Evolutionary conservation across 768 basidiomycete species (phyloP).

Genomic region (Tricholoma flavovirens): DNA sequence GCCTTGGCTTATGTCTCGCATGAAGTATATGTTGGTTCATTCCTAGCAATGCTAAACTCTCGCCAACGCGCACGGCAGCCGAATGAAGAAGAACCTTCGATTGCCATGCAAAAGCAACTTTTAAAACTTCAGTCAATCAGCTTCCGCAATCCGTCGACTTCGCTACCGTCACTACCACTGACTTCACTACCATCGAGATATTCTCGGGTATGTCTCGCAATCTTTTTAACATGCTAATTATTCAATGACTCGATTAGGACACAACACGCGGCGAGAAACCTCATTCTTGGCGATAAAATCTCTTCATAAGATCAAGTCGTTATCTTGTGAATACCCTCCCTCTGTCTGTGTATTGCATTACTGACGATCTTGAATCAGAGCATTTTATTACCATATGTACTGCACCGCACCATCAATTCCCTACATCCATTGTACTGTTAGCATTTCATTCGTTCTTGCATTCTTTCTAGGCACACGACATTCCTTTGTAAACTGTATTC

Average conservation of each 20-base stretch:
- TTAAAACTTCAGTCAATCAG: conserved; percentile 10
- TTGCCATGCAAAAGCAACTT: conserved; percentile 7
- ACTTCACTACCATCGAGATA: background rate
- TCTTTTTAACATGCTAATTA: background rate
- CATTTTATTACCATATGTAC: background rate
- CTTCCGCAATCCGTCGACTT: background rate
- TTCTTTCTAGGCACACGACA: background rate
- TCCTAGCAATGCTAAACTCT: conserved; percentile 41
- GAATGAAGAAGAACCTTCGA: conserved; percentile 10
- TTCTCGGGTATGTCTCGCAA: background rate
- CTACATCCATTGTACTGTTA: background rate
- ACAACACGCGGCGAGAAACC: background rate
- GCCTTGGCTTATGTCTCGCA: background rate
- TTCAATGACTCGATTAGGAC: background rate
- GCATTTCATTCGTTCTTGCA: background rate
- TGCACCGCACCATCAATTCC: background rate
- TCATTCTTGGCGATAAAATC: background rate
- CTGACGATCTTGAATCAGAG: background rate
- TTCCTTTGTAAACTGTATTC: background rate
- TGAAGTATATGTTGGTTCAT: conserved; percentile 45
- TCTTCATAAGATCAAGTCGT: background rate
- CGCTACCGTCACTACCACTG: background rate
- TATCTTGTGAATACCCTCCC: background rate
- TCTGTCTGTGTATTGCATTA: background rate
- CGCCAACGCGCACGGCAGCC: conserved; percentile 22